phyloP scores from a whole-genome alignment of 169 alveolate species.

The Eimeria acervulina region DNA sequence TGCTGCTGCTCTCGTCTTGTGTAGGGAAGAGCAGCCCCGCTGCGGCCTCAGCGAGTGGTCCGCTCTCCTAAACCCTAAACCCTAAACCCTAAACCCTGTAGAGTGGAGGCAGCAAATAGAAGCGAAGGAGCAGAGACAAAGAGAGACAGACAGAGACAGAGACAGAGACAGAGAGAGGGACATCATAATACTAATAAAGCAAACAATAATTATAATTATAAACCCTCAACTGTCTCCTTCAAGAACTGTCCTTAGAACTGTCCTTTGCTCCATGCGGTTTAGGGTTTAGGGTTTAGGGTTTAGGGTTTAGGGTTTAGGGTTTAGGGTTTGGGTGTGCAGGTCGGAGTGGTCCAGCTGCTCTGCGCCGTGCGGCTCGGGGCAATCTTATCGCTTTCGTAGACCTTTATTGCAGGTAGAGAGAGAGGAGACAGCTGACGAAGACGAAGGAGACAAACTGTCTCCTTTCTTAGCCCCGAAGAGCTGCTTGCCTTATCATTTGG shows the following conservation, averaged over 20 bases:
- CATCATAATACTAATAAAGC: too few species aligned
- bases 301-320: constrained; percentile 58
- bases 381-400: not conserved
- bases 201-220: too few species aligned
- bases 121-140: too few species aligned
- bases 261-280: too few species aligned
- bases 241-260: too few species aligned
- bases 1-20: constrained; percentile 44
- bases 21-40: not conserved
- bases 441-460: not conserved
- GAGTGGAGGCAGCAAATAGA: too few species aligned
- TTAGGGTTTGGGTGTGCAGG: constrained; percentile 12
- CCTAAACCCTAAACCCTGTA: too few species aligned
- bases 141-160: too few species aligned
- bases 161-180: too few species aligned
- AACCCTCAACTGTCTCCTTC: too few species aligned
- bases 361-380: constrained; percentile 35
- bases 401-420: not conserved
- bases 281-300: constrained; percentile 32
- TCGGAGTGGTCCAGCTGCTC: constrained; percentile 23
- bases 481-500: constrained; percentile 7
- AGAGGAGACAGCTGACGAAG: not conserved
- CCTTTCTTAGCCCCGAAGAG: not conserved
- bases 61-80: too few species aligned
- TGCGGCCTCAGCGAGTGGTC: constrained; percentile 52